Evolutionary conservation across 805 yeast species (phyloP).

Genomic region (Hanseniaspora occidentalis): DNA sequence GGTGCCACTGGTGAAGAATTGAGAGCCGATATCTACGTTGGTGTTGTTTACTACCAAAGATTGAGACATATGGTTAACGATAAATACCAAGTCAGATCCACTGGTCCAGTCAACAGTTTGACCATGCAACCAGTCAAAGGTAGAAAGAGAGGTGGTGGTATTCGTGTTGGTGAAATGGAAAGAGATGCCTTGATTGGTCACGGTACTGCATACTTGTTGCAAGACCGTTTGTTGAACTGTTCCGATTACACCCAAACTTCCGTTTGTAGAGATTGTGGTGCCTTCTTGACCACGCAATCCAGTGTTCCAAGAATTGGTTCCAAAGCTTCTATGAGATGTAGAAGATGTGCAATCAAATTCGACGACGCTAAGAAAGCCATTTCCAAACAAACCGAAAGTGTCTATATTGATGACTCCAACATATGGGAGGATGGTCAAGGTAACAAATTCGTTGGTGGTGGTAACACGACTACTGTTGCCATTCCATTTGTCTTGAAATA

Average conservation of each 20-base stretch:
- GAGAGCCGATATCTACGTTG: conserved; percentile 90
- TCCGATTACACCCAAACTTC: conserved; percentile 90
- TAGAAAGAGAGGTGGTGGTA: conserved; percentile 97
- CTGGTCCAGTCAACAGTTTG: conserved; percentile 93
- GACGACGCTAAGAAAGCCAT: conserved; percentile 37
- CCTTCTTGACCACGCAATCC: conserved; percentile 76
- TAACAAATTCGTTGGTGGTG: conserved; percentile 81
- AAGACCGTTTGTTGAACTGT: conserved; percentile 89
- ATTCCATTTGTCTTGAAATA: conserved; percentile 94
- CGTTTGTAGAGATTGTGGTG: conserved; percentile 87
- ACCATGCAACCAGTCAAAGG: conserved; percentile 99
- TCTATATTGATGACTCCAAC: conserved; percentile 52
- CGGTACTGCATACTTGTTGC: conserved; percentile 89
- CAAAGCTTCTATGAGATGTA: conserved; percentile 66
- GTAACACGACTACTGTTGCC: conserved; percentile 87
- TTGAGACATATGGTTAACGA: conserved; percentile 99
- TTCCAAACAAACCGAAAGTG: conserved; percentile 19
- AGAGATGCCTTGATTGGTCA: conserved; percentile 98
- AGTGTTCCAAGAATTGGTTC: conserved; percentile 88
- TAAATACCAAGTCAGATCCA: conserved; percentile 97
- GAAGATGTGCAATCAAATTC: conserved; percentile 74
- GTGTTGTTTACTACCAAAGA: conserved; percentile 95
- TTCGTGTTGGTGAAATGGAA: conserved; percentile 99
- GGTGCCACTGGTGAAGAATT: conserved; percentile 98
- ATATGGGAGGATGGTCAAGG: conserved; percentile 98